A percentile compares a stretch with the other conserved stretches of the same genome.
Evolutionary conservation across 2,329 filamentous ascomycete genomes (phyloP).

Genomic region (Salinomyces thailandicus): DNA sequence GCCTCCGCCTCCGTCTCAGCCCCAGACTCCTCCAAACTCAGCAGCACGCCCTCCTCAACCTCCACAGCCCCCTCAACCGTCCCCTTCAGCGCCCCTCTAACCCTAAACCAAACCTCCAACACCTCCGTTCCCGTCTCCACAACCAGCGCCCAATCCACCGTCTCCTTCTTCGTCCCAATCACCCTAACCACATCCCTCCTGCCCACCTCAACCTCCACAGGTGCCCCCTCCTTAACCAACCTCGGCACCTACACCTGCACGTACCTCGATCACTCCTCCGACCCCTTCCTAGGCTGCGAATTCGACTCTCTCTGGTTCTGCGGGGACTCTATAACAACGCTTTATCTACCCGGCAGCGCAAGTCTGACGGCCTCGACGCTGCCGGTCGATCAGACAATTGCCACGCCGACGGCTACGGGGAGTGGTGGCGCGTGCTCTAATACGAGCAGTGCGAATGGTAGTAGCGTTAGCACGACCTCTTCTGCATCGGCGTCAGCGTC

Average conservation of each 20-base stretch:
- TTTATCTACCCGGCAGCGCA: neutral
- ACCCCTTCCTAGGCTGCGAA: neutral
- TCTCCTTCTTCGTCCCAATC: neutral
- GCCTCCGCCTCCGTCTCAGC: too few species aligned
- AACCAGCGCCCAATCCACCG: neutral
- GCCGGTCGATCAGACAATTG: neutral
- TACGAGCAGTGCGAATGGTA: too few species aligned
- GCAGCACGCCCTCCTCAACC: neutral
- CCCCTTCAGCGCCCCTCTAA: neutral
- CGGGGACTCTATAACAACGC: neutral
- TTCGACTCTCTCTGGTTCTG: neutral
- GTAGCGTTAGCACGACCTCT: too few species aligned
- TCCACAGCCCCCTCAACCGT: neutral
- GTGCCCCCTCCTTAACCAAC: too few species aligned
- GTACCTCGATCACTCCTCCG: neutral
- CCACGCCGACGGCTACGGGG: neutral
- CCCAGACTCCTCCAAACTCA: neutral
- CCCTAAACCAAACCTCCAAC: too few species aligned
- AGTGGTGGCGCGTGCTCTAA: neutral
- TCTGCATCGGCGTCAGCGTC: too few species aligned
- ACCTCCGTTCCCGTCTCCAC: neutral
- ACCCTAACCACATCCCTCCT: neutral
- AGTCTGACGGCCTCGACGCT: neutral
- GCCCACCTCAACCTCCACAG: neutral
- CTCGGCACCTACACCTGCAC: neutral